Base-by-base conservation (phyloP, 1,139 yeast species). In the Pneumocystis wakefieldiae region DNA sequence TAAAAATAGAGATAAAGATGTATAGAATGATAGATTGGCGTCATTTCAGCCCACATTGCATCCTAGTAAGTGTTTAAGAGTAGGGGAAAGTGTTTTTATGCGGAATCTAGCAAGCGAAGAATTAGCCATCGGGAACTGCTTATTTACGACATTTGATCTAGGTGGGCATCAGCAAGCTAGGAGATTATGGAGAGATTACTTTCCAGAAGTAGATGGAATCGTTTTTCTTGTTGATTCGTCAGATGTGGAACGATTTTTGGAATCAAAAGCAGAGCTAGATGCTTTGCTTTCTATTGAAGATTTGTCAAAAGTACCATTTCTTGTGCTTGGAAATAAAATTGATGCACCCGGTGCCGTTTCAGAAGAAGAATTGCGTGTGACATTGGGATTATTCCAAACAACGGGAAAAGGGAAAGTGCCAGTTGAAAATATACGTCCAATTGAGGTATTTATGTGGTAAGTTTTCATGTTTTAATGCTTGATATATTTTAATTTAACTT, bases 141-240 rank as follows among this genome's bases (percentile, higher is more conserved):
- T 92, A 76, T 92, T 92, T 81, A 92, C 99, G 67, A 94, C 98
- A 57, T 92, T 92, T 71, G 99, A 92, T 76, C 81, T 92, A 72
- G 99, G 99, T 76, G 99, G 99, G 59, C 98, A 92, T 79, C 86
- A 83, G 75, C 97, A 91, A 77, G 98, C 98, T 61, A 91, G 99
- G 79, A 89, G 98, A 78, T 84, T 92, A 73, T 92, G 99, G 99
- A 91, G 90, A 75, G 97, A 92, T 75, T 92, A 92, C 76, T 92
- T 94, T 85, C 99, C 98, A 64, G 98, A 92, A 77, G 98, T 92
- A 64, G 87, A 90, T 75, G 98, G 97, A 63, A 92, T 92, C 71
- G 97, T 92, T 37, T 94, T 88, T 76, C 81, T 94, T 67, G 97
- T 92, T 58, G 99, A 92, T 74, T 95, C 96, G 64, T 97, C 97